Evolutionary conservation across 805 yeast species (phyloP), one percentile per base, ranked within the genome.

Genomic region (Wickerhamomyces bisporus): DNA sequence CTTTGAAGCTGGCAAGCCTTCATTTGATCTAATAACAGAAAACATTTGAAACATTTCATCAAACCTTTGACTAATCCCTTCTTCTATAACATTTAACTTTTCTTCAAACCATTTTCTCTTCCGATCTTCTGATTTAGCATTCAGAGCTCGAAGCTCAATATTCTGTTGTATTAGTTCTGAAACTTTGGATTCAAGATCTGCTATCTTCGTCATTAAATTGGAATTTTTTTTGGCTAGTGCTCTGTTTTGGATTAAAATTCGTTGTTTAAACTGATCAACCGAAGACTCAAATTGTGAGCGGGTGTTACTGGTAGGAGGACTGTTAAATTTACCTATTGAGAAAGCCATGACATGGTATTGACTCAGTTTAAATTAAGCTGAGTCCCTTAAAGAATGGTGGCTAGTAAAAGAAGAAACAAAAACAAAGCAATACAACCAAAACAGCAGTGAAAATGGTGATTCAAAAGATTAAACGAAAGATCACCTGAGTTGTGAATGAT

Each of bases 161-260:
- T 77, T 77, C 44, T 77, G 80, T 41, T 66, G 69, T 12, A 70
- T 66, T 47, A 78, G 54, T 15, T 70, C 75, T 17, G 68, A 62
- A 18, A 79, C 53, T 41, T 66, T 71, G 11, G 59, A 52, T 53
- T 81, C 86, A 53, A 83, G 55, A 21, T 70, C 75, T 4, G 70
- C 57, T 19, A 81, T 62, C 45, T 66, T 73, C 27, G 68, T 53
- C 66, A 71, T 64, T 53, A 81, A 60, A 17, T 66, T 53, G 3
- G 81, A 70, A 52, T 78, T 80, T 35, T 70, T 73, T 43, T 68
- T 74, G 1, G 86, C 86, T 20, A 83, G 57, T n/a, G 72, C 69
- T 37, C 65, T 66, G 56, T 82, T 82, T 50, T 58, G 68, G 34
- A 45, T 53, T 30, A 49, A 50, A 40, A 53, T 57, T 10, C 49